Evolutionary conservation across 2,329 filamentous ascomycete genomes (phyloP), one percentile per base, ranked within the genome.

Genomic region (Neobulgaria alba): DNA sequence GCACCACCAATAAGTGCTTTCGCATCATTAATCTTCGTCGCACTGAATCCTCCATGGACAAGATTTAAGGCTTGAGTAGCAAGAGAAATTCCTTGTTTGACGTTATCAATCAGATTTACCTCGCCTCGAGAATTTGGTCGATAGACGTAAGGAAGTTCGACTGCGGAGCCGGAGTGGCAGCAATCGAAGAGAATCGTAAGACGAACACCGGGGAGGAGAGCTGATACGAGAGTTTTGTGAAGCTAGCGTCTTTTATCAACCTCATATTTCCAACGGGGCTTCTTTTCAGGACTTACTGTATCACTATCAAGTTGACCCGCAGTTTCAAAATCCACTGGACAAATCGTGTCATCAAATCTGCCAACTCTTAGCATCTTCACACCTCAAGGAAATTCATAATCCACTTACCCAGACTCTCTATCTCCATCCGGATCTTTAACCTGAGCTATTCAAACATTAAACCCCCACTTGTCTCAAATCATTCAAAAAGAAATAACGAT

Each of bases 171-270:
- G 2, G 70, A 74, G 56, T 79, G 75, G 51, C 75, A 79, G 57
- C 75, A 79, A 54, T 79, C 75, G 50, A 79, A 70, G 19, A 79
- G 59, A 48, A 75, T 66, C 52, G 73, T 74, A 10, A 77, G 61
- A 1, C 68, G 68, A 47, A 67, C 69, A 10, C 60, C 63, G 0
- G 69, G 64, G 16, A 71, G 66, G 57, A 78, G 62, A 1, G 61
- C 59, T 1, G 68, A 68, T 14, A 77, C 69, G 8, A 77, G 65
- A 36, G 66, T 63, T 33, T 66, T 60, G 51, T 78, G 73, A 12
- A 77, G 58, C n/a, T n/a, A n/a, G n/a, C n/a, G n/a, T n/a, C n/a
- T n/a, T n/a, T n/a, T n/a, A n/a, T n/a, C n/a, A n/a, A n/a, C n/a
- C n/a, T n/a, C n/a, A n/a, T n/a, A n/a, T n/a, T n/a, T n/a, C n/a